Evolutionary conservation across 2,329 filamentous ascomycete species (phyloP).

Genomic region (Verruconis gallopava): DNA sequence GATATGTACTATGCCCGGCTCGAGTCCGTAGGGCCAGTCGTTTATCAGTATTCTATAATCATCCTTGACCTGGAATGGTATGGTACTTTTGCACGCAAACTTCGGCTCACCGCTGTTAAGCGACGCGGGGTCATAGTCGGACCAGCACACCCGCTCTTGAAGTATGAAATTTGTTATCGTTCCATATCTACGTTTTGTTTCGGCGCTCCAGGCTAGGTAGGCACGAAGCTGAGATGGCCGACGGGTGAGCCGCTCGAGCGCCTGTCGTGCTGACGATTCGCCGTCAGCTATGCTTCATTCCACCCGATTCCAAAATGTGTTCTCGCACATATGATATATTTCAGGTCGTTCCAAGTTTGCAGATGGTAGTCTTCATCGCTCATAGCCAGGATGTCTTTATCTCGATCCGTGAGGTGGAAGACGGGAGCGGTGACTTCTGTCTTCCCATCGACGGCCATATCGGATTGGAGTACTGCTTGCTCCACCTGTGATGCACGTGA

Average conservation of each 20-base stretch:
- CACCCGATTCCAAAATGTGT: too few relatives aligned
- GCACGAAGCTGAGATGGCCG: constrained; percentile 45
- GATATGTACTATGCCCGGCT: constrained; percentile 41
- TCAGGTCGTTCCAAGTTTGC: constrained; percentile 40
- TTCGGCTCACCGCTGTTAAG: constrained; percentile 13
- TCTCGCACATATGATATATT: constrained; percentile 35
- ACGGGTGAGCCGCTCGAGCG: constrained; percentile 44
- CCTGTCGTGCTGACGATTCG: constrained; percentile 24
- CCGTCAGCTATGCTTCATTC: too few relatives aligned
- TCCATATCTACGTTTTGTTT: constrained; percentile 42
- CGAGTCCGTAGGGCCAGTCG: constrained; percentile 51
- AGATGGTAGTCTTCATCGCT: constrained; percentile 39
- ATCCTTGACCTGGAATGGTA: constrained; percentile 39
- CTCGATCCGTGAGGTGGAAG: constrained; percentile 13
- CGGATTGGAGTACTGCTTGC: too few relatives aligned
- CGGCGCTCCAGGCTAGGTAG: constrained; percentile 46
- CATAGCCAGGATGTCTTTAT: constrained; percentile 31
- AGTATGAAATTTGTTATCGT: constrained; percentile 45
- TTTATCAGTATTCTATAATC: constrained; percentile 47
- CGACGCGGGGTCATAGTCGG: constrained; percentile 16
- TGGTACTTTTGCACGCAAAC: constrained; percentile 32
- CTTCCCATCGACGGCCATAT: too few relatives aligned
- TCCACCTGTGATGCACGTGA: too few relatives aligned
- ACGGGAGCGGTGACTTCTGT: not conserved
- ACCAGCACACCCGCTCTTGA: constrained; percentile 42